Base-by-base conservation (phyloP, 2,329 filamentous ascomycete species). In the Ceratocystis smalleyi region DNA sequence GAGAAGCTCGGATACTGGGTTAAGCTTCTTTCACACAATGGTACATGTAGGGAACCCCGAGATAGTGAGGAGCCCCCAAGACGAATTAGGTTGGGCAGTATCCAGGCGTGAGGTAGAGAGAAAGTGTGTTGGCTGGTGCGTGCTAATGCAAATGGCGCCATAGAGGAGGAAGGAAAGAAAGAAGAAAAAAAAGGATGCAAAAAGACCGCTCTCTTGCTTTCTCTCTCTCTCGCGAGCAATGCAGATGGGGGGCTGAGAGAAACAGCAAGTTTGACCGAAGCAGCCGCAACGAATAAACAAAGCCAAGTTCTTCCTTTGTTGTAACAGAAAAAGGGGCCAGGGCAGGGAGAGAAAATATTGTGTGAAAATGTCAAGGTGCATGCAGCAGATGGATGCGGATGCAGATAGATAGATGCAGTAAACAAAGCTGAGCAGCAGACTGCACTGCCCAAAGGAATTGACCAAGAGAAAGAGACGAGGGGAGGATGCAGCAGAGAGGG, bases 1-100 rank as follows among this genome's bases (percentile, higher is more conserved):
- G 8, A 57, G n/a, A 62, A 27, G 61, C 61, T 60, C 24, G 54
- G 54, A 57, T 57, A 10, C 15, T 57, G 54, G 54, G 54, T 35
- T 57, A 57, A 57, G 54, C 54, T 57, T 57, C 54, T 57, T 35
- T 32, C 15, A 57, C 24, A n/a, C 30, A 57, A 30, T 35, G 30
- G 27, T 57, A 57, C 54, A 57, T 57, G 5, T 57, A 57, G 24
- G 54, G 54, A 57, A 57, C 27, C 5, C 54, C 30, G 54, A 57
- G 12, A 57, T 7, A 8, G 27, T 32, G 54, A 57, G n/a, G 27
- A 19, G 7, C 22, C 47, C 22, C 47, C n/a, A 51, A 22, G 7
- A 17, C 8, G n/a, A 51, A 51, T 22, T 51, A 5, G 47, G 47
- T 24, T 51, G 47, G 47, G 4, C 35, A 5, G 35, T 40, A 40